Base-by-base conservation (phyloP, 208 protist species). In the Trypanosoma mega region DNA sequence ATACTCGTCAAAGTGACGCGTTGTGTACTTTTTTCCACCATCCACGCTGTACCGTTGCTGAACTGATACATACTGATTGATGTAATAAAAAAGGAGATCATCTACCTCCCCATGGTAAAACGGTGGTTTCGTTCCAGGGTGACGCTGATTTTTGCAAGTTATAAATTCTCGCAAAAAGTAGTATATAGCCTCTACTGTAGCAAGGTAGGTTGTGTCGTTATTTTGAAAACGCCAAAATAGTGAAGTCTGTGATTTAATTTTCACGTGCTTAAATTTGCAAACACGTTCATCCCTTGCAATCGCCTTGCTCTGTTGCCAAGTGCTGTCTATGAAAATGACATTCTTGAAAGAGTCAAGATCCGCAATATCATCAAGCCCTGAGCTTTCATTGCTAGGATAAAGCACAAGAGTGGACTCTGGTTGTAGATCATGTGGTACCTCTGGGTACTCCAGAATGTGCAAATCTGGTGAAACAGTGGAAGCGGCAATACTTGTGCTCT, bases 111-210 rank as follows among this genome's bases (percentile, higher is more conserved):
- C 93, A 50, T 87, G 57, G 67, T 98, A 98, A 47, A 69, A 52
- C 16, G 54, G 50, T 6, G 20, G 30, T 24, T n/a, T 7, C 0
- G 47, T 43, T 21, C 46, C 69, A 18, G 26, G 49, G 21, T 27
- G 36, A 21, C 18, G 59, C 34, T 73, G 73, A 64, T 85, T 90
- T 26, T 69, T 70, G 20, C 91, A 77, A 0, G 51, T 70, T 36
- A 96, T 78, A 61, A 93, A 97, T 62, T 97, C 88, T 14, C 82
- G 75, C 36, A 96, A 72, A 58, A 97, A 94, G 72, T 96, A 97
- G 76, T 97, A 97, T 60, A 98, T 98, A 7, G 94, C 94, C 75
- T 98, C 96, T 20, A 98, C 95, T 3, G 96, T 98, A 3, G 93
- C 89, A 7, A 98, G 75, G 66, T 92, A 94, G 12, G 80, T 81